phyloP scores from a whole-genome alignment of 2,329 filamentous ascomycete genomes.

The Talaromyces sp. region DNA sequence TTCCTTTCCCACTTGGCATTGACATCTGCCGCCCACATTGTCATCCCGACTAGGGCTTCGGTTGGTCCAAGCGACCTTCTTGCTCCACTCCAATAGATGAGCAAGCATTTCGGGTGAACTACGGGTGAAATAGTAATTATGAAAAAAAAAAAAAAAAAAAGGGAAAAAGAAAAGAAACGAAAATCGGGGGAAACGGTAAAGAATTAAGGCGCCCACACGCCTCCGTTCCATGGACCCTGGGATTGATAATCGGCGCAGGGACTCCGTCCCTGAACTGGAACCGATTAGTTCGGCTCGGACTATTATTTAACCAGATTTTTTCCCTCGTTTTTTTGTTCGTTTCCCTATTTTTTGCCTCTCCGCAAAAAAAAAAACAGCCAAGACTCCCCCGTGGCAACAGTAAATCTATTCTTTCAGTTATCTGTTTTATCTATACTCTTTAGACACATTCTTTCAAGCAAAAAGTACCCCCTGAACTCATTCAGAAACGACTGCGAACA shows the following conservation, averaged over 20 bases:
- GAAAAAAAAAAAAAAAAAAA: background rate
- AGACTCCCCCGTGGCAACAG: no score
- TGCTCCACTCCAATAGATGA: constrained; percentile 9
- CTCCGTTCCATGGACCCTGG: constrained; percentile 17
- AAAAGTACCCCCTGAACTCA: background rate
- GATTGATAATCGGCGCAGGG: constrained; percentile 11
- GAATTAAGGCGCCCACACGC: background rate
- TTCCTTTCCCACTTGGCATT: background rate
- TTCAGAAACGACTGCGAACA: no score
- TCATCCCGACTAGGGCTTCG: constrained; percentile 27
- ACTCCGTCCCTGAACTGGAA: background rate
- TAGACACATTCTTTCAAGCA: no score
- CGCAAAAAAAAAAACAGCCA: no score
- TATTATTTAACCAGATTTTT: constrained; percentile 9
- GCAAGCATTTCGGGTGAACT: constrained; percentile 23
- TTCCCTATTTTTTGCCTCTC: constrained; percentile 1
- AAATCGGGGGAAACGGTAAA: background rate
- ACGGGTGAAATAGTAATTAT: constrained; percentile 12
- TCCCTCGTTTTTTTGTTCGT: background rate
- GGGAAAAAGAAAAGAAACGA: background rate
- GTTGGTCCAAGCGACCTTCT: constrained; percentile 21
- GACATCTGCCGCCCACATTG: constrained; percentile 10
- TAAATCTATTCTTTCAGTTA: no score
- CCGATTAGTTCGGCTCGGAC: constrained; percentile 11
- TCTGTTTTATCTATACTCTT: no score